Base-by-base conservation (phyloP, 805 yeast species). In the Candida verbasci region DNA sequence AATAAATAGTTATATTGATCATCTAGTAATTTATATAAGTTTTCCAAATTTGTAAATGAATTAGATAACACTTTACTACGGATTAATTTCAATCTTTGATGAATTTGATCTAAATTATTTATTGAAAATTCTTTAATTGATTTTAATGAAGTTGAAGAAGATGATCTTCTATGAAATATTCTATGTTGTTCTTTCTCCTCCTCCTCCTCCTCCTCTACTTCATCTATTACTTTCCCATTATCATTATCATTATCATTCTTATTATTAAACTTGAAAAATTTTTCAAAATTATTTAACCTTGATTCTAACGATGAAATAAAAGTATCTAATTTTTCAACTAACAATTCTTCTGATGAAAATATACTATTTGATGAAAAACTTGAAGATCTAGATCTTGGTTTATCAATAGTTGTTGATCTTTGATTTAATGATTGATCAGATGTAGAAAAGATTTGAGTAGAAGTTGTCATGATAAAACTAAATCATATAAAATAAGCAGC, bases 261-360 rank as follows among this genome's bases (percentile, higher is more conserved):
- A 20, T 27, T 38, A 5, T 46, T 48, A 17, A 58, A 39, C 40
- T 63, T 58, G 46, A 66, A 66, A 40, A 56, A 67, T 41, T 55
- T 58, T 32, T 67, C 72, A 40, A 67, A 67, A 32, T 54, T 58
- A 31, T 60, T 66, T 23, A 67, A 43, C 16, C 70, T 44, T 9
- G 64, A 54, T 41, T 67, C 72, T n/a, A 67, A 59, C 7, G 68
- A 61, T n/a, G 68, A 56, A 15, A 67, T 49, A 37, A 67, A 67
- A n/a, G 46, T 44, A 37, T 67, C 72, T 24, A 67, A 44, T 34
- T 60, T 62, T 38, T 66, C 72, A 6, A 66, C 61, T 39, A 67
- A 51, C 3, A 61, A 37, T 44, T 66, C 72, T 32, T 67, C 72
- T 0, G 70, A 58, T 2, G 62, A 17, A n/a, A 28, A 15, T 4